Evolutionary conservation across 306 rosid species (phyloP), one percentile per base, ranked within the genome.

Genomic region (Begonia peltatifolia): DNA sequence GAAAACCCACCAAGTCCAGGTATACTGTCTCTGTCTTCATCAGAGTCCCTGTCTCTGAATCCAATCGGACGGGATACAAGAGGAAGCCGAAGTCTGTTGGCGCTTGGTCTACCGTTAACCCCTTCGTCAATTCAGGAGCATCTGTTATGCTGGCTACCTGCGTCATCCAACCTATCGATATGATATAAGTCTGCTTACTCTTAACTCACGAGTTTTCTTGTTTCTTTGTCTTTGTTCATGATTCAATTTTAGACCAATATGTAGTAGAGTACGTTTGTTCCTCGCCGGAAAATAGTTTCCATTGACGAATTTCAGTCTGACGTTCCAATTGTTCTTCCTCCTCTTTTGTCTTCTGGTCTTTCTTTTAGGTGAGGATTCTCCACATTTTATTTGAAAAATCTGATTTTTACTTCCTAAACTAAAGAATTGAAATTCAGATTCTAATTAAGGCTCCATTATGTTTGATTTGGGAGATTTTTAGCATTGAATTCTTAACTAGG

Each of bases 71-170:
- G 47, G 47, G 47, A 44, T 1, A 44, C 47, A 6, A 44, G 47
- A 44, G 6, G 12, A 44, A 44, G n/a, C 47, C 47, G 0, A 44
- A 44, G 47, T 44, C 14, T 13, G 11, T 44, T 11, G 47, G 47
- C 14, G 47, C 14, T 44, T 44, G 47, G 47, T 9, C 47, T 44
- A 11, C 47, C 47, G 2, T 44, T 44, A 44, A 44, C 2, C 96
- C 96, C 47, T 87, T 87, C 62, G 74, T 80, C 66, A 87, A 87
- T 74, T 94, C 89, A 10, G 96, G 96, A 30, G 57, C 82, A 41
- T 83, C 96, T 38, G 96, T 94, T 50, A 83, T 87, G 96, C 96
- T n/a, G n/a, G n/a, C n/a, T n/a, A n/a, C n/a, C n/a, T n/a, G n/a
- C n/a, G n/a, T n/a, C n/a, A n/a, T n/a, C 30, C 96, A 87, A 15